Conservation (phyloP, 345 rosid species). For the Isatis tinctoria region DNA sequence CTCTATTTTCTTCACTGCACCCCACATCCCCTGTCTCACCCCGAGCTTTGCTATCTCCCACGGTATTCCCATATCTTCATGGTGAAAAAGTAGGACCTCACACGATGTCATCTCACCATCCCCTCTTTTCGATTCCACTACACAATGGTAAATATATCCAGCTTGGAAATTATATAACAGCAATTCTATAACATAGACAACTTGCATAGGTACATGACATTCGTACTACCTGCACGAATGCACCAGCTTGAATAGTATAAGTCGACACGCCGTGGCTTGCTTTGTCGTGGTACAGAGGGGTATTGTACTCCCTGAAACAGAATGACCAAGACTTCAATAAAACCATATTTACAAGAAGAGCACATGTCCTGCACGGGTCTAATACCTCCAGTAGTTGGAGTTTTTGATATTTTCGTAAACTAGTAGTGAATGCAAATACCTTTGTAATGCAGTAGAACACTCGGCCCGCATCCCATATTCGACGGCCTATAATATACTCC, state of each 20-base stretch:
- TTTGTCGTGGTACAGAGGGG: conserved; percentile 65
- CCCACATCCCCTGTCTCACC: conserved; percentile 98
- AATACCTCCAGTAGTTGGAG: not conserved
- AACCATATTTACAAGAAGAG: not conserved
- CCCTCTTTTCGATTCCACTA: conserved; percentile 90
- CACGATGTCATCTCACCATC: conserved; percentile 78
- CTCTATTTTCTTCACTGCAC: conserved; percentile 92
- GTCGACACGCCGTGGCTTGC: conserved; percentile 87
- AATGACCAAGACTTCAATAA: not conserved
- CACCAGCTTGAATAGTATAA: conserved; percentile 94
- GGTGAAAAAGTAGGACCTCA: conserved; percentile 91
- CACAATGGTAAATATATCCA: conserved; percentile 4
- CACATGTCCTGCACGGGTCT: not conserved
- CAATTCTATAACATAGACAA: not conserved
- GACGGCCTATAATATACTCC: conserved; percentile 90
- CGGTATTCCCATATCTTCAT: conserved; percentile 98
- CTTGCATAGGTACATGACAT: not conserved
- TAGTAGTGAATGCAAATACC: conserved; percentile 39
- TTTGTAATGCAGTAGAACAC: conserved; percentile 80
- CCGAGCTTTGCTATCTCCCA: conserved; percentile 97
- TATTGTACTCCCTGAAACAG: conserved; percentile 66
- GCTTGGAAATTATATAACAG: not conserved
- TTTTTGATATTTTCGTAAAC: not conserved
- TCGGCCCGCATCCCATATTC: conserved; percentile 89
- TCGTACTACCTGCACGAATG: conserved; percentile 74